Base-by-base conservation (phyloP, 352 stramenopile species). In the Aphanomyces astaci region DNA sequence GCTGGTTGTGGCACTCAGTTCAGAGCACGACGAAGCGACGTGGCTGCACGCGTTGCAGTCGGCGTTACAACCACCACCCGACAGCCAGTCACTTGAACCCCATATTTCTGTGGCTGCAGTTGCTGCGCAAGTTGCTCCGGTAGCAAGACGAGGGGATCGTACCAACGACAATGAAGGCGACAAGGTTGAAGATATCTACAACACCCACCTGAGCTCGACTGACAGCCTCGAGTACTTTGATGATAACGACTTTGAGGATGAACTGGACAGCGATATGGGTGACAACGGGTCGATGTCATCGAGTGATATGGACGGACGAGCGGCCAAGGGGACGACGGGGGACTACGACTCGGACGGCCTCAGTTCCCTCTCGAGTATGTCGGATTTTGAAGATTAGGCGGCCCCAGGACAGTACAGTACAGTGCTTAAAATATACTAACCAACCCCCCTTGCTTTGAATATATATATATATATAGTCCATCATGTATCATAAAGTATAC, bases 351-450 rank as follows among this genome's bases (percentile, higher is more conserved):
- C 56, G 22, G 56, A 64, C 56, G 56, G 56, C 9, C 2, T 64
- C 13, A 54, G 36, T n/a, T 64, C 56, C 15, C 56, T 64, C 43
- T 64, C 56, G 43, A 45, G n/a, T 0, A 22, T 64, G 11, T 64
- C 56, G 4, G 56, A 64, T 25, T 64, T 64, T 64, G 56, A 64
- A 64, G 56, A 64, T 53, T 64, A 64, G 54, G 19, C n/a, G 9
- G 9, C 28, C 19, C 49, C 9, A 57, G 9, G 9, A 17, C 39
- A 46, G 9, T 46, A 9, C 17, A 17, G 9, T 17, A 17, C 9
- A 17, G 22, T 53, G 13, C 13, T 27, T 10, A 24, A 53, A 25
- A 53, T 27, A 7, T 53, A 10, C 45, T 53, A 46, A 9, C 9
- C 39, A 46, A 46, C 39, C 9, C 39, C 17, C 17, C 39, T 17